Base-by-base conservation (phyloP, 2,329 filamentous ascomycete genomes). In the Dactylellina haptotyla region DNA sequence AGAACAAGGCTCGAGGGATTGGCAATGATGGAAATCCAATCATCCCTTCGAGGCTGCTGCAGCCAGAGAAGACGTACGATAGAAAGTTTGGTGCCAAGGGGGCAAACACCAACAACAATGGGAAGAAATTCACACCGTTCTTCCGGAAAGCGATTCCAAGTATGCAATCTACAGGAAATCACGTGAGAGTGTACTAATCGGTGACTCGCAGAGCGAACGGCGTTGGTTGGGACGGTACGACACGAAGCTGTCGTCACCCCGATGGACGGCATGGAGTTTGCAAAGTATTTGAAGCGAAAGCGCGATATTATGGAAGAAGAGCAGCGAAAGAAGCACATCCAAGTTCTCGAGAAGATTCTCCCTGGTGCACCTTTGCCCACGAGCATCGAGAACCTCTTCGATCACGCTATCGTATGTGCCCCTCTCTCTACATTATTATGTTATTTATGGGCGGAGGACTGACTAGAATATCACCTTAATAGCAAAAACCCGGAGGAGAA, bases 121-220 rank as follows among this genome's bases (percentile, higher is more conserved):
- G 61, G 20, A 86, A 83, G 80, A 82, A 83, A 75, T 86, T 84
- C 79, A 82, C 87, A 75, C 89, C 89, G 0, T 92, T 87, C 75
- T 89, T 86, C 77, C 84, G 87, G 76, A 89, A 89, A 78, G 87
- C 90, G 8, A 90, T 94, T 77, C 91, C 91, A 12, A 93, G 90
- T 91, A 79, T 79, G 88, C 84, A 53, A 54, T 67, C 4, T 50
- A 9, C n/a, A 1, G 16, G 10, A 45, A 45, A 12, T 43, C 37
- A 41, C 34, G 25, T 50, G 43, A 20, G 18, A 3, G 57, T 8
- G 12, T 4, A n/a, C 26, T 59, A 59, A 30, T 20, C 12, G 28
- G 41, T 12, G 9, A 25, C 10, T 23, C 8, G 18, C 80, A 90
- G 92, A 96, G 81, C 90, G 92, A 80, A 96, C 92, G 4, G 88